Evolutionary conservation across 1,139 yeast genomes (phyloP), one percentile per base, ranked within the genome.

Genomic region (Taphrina wiesneri): DNA sequence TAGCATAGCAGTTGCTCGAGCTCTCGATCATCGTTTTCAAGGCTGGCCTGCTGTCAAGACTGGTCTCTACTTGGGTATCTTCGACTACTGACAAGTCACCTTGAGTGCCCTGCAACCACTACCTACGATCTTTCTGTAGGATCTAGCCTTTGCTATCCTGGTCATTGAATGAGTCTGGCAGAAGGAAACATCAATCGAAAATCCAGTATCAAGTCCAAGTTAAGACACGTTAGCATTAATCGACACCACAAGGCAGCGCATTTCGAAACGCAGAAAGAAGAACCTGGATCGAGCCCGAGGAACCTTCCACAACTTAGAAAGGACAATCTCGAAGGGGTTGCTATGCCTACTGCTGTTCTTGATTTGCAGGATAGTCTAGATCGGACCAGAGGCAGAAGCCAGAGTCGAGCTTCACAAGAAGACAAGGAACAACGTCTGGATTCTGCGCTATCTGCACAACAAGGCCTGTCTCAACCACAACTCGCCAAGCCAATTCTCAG

Each of bases 191-290:
- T 45, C 25, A 9, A 13, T 26, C 41, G 56, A 34, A 30, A 52
- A n/a, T 52, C 56, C 41, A 52, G 56, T 17, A 30, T 52, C 41
- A 52, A 52, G 19, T 52, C 56, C 23, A 34, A 21, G 21, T 21
- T 52, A 21, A 25, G 56, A 17, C 28, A 52, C 19, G 17, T 52
- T 17, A 32, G 45, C 45, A 11, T 52, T 6, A 52, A 52, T 19
- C 41, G 56, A n/a, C 41, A 34, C 15, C 41, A 34, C 26, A 52
- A 34, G 30, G 56, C 56, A 6, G 56, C 56, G 5, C 56, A 52
- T 21, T 52, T 52, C 26, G 56, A 52, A 23, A 19, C n/a, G n/a
- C 19, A n/a, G 17, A n/a, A 39, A 19, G 45, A 30, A n/a, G 56
- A 34, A 28, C n/a, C 49, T 11, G 26, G 11, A 19, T 39, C n/a